Conservation (phyloP, 305 asterid genomes). For the Caryopteris hybrid region DNA sequence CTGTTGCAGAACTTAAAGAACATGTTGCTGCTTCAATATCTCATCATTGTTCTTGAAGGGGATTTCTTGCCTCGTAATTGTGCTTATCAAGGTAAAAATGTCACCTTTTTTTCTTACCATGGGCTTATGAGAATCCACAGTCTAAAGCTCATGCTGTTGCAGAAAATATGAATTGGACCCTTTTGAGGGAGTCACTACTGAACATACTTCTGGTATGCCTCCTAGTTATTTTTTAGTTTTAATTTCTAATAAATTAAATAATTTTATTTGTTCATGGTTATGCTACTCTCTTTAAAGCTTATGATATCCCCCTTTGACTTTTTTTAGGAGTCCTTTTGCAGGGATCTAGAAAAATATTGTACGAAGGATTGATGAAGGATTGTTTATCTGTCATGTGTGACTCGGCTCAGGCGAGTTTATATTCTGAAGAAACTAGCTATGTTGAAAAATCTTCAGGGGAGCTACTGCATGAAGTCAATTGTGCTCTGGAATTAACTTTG, state of each 20-base stretch:
- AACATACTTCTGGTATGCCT: constrained; percentile 73
- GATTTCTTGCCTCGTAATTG: constrained; percentile 62
- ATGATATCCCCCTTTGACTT: constrained; percentile 15
- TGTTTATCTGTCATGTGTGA: constrained; percentile 43
- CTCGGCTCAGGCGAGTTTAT: constrained; percentile 29
- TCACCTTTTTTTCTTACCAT: neutral
- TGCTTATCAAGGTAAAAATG: constrained; percentile 50
- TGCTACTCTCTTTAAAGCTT: constrained; percentile 5
- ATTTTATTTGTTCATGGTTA: neutral
- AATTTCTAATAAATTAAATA: neutral
- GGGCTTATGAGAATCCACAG: neutral
- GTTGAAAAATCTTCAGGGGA: constrained; percentile 26
- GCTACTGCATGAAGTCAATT: constrained; percentile 22
- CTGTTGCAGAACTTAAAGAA: constrained; percentile 64
- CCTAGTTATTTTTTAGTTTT: neutral
- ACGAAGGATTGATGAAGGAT: constrained; percentile 62
- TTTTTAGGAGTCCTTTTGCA: constrained; percentile 33
- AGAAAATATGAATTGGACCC: constrained; percentile 69
- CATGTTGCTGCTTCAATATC: constrained; percentile 78
- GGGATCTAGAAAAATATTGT: constrained; percentile 77
- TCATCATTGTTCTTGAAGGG: constrained; percentile 65
- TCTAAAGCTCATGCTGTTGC: constrained; percentile 27
- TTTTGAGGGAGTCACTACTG: constrained; percentile 68
- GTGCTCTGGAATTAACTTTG: constrained; percentile 47
- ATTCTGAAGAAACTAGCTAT: constrained; percentile 31